Conservation (phyloP, 768 basidiomycete species). For the Pleurotus eryngii region DNA sequence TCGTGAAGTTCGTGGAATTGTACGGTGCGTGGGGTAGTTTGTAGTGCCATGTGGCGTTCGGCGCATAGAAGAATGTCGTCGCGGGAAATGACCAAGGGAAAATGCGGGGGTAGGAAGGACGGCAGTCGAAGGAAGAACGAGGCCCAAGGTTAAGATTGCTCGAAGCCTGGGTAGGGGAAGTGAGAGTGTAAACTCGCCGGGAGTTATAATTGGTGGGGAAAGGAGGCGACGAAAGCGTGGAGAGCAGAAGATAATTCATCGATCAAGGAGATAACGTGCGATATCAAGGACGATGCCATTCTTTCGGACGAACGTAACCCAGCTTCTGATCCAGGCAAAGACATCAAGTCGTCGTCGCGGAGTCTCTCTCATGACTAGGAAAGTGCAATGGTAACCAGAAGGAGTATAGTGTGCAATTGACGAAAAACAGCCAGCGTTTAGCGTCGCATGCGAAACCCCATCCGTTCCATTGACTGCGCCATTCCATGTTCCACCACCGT, state of each 20-base stretch:
- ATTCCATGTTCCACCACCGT: background rate
- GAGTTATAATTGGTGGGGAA: background rate
- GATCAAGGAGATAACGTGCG: constrained; percentile 44
- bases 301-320: constrained; percentile 14
- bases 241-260: constrained; percentile 26
- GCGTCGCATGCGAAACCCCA: background rate
- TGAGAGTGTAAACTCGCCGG: constrained; percentile 1
- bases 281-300: constrained; percentile 23
- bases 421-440: constrained; percentile 9
- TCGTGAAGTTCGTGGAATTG: no score
- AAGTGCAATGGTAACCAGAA: constrained; percentile 3
- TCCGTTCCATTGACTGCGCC: background rate
- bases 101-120: background rate
- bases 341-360: constrained; percentile 27
- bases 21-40: no score
- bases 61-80: background rate
- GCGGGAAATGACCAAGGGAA: background rate
- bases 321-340: constrained; percentile 17
- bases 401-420: constrained; percentile 4
- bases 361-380: constrained; percentile 13
- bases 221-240: background rate
- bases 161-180: background rate
- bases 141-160: background rate
- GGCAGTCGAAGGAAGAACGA: background rate
- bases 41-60: no score